Evolutionary conservation across 2,329 filamentous ascomycete genomes (phyloP), one percentile per base, ranked within the genome.

Genomic region (Xylaria sp.): DNA sequence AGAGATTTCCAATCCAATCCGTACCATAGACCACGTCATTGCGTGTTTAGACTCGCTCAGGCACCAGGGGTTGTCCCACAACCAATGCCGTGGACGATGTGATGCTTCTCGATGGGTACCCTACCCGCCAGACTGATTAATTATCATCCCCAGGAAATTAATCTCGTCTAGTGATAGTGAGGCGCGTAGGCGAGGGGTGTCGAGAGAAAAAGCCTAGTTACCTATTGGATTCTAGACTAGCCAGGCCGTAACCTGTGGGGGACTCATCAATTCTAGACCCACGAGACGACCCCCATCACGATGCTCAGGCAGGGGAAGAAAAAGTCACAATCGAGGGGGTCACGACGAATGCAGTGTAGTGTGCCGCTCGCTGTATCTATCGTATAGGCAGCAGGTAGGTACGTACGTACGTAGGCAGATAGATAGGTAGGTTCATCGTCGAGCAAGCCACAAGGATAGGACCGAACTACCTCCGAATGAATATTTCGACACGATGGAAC

Each of bases 1-100:
- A 44, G 48, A 57, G 21, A 69, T 44, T 66, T 57, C 25, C 50
- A 67, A 64, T 69, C 50, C 47, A 37, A 64, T 69, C 50, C 47
- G 27, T 44, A 63, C 37, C 32, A 35, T 35, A 35, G 32, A 35
- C 32, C 32, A 64, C 47, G 29, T 27, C 58, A 65, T 68, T 60
- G 59, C 54, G 51, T 59, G 32, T 57, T 10, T 44, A 57, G n/a
- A 51, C 37, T 40, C 32, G 29, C 50, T 37, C 63, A 50, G 6
- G 18, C 54, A 63, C 44, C 1, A 10, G 32, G 2, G 18, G 16
- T 44, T 23, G n/a, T 60, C 12, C 54, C 60, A 25, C 44, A 35
- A 10, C 18, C 32, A 29, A 21, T 37, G 55, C 40, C 2, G 42
- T 40, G 48, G 60, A 63, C 18, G 54, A 47, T 35, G n/a, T 35